Evolutionary conservation across 1,284 basidiomycete species (phyloP).

Genomic region (Cutaneotrichosporon spelunceum): DNA sequence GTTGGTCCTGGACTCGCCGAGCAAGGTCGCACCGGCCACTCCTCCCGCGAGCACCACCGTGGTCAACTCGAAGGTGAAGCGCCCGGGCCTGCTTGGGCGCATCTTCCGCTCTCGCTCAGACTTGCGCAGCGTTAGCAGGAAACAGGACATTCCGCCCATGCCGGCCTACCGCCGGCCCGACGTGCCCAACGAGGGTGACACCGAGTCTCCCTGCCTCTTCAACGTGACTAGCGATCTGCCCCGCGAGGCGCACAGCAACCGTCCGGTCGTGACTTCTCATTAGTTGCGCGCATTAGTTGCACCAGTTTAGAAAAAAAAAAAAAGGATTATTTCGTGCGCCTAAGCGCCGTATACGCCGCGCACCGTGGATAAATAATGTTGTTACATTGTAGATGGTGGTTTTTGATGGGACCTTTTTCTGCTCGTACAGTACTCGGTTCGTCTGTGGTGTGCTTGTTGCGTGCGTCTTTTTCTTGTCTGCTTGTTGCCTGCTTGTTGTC

Average conservation of each 20-base stretch:
- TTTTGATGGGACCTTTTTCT: too few species aligned
- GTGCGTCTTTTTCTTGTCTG: too few species aligned
- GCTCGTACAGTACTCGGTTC: too few species aligned
- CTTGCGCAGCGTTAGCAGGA: conserved; percentile 9
- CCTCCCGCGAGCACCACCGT: neutral
- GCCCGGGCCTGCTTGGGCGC: conserved; percentile 11
- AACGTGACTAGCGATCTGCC: conserved; percentile 20
- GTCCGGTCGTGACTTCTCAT: neutral
- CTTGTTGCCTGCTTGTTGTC: too few species aligned
- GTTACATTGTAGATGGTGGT: too few species aligned
- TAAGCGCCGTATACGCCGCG: too few species aligned
- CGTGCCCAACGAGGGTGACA: conserved; percentile 26
- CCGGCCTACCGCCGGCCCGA: conserved; percentile 20
- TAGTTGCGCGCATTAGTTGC: too few species aligned
- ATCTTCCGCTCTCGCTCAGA: conserved; percentile 21
- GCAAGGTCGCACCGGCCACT: neutral
- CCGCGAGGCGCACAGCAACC: neutral
- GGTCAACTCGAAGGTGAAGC: neutral
- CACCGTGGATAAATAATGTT: too few species aligned
- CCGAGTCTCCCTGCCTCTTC: conserved; percentile 25
- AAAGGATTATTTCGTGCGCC: too few species aligned
- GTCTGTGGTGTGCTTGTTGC: too few species aligned
- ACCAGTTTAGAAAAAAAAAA: too few species aligned
- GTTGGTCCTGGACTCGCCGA: neutral
- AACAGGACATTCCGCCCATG: neutral